Base-by-base conservation (phyloP, 306 rosid genomes). In the Astragalus glycyphyllos region DNA sequence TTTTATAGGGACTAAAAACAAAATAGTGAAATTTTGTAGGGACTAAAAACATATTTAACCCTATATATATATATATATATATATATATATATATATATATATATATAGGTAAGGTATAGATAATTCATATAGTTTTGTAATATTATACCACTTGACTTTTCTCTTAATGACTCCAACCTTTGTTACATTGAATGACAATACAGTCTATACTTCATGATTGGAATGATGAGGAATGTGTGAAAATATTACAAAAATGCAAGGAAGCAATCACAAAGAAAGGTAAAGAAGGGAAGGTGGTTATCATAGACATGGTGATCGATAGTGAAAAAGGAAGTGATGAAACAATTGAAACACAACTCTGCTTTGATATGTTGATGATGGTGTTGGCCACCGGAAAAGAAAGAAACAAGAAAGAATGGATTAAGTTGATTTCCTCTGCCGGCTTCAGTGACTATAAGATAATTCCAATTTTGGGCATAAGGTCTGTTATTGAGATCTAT, bases 201-300 rank as follows among this genome's bases (percentile, higher is more conserved):
- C 4, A 73, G 70, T 60, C 16, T 69, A 61, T 73, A 49, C 20
- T 73, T n/a, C 77, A 61, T 35, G 70, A 73, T 5, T 73, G 63
- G 55, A 49, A 61, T 8, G 62, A 73, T 1, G 37, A 73, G 4
- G 37, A 62, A 29, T 73, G 78, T 29, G 0, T 73, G n/a, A 10
- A 51, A 3, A 73, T 63, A 63, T 4, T 73, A 3, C 51, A 53
- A 13, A 73, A 63, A 0, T 73, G 78, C 11, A 73, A 51, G 47
- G 70, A 73, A 31, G 58, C 70, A 37, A 47, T 72, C 4, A 8
- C n/a, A 11, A 72, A 35, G 32, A 50, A 51, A 9, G 77, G 63
- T 35, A 61, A 61, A 61, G 14, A 50, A 73, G 70, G 70, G 2
- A 61, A 73, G 4, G 70, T 73, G 5, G 51, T 73, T 12, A 38